A percentile compares a stretch with the other conserved stretches of the same genome.
These are phyloP conservation scores for Pluteus cervinus DNA, from an alignment of 768 basidiomycete species.

Conservation along the genomic window DNA sequence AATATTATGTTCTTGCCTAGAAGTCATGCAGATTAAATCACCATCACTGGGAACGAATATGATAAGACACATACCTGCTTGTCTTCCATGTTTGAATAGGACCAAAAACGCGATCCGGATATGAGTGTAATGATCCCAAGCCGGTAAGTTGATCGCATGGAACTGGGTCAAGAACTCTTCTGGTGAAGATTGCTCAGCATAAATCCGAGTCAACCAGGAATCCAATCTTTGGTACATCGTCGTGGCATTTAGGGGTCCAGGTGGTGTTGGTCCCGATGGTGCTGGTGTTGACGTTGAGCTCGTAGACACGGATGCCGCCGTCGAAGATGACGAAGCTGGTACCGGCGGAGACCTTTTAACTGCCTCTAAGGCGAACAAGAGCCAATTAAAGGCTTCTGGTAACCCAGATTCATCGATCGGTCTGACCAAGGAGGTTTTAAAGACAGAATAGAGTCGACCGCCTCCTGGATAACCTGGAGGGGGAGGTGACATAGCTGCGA, in stretches of 20 bases:
- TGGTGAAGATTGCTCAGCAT: conserved; percentile 18
- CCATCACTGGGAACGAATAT: neutral
- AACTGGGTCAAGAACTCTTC: conserved; percentile 31
- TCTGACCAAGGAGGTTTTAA: conserved; percentile 16
- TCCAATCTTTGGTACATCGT: conserved; percentile 26
- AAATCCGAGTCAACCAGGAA: conserved; percentile 28
- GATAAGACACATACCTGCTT: conserved; percentile 25
- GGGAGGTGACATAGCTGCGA: too few relatives aligned
- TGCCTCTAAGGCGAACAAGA: conserved; percentile 23
- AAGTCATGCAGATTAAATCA: neutral
- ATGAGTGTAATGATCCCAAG: conserved; percentile 46
- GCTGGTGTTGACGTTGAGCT: too few relatives aligned
- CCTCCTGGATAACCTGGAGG: too few relatives aligned
- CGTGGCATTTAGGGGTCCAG: conserved; percentile 14
- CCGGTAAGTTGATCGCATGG: conserved; percentile 23
- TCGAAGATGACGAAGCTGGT: neutral
- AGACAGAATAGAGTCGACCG: conserved; percentile 23
- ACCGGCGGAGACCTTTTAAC: conserved; percentile 10
- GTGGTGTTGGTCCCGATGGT: conserved; percentile 2
- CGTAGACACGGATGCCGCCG: too few relatives aligned
- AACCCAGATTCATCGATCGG: conserved; percentile 20
- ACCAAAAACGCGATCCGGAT: conserved; percentile 38
- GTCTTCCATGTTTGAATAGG: conserved; percentile 32
- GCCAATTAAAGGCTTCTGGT: conserved; percentile 35
- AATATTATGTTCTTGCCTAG: conserved; percentile 43